Conservation (phyloP, 2,329 filamentous ascomycete species). For the Ilyonectria sp. region DNA sequence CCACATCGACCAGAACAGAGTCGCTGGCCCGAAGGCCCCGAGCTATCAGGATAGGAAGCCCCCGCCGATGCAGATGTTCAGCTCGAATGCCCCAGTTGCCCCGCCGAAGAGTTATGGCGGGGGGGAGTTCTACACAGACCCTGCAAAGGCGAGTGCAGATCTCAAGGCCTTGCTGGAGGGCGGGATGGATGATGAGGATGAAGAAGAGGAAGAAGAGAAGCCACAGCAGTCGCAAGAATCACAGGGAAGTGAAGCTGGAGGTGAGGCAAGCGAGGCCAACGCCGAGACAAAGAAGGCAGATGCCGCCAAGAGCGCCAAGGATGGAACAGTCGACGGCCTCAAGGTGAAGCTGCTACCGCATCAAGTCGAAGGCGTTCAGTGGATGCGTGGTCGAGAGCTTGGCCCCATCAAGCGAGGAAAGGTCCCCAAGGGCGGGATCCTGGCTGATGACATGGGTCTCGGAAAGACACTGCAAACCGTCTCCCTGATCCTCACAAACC, state of each 20-base stretch:
- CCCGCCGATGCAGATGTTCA: slow-evolving; percentile 64
- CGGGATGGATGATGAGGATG: slow-evolving; percentile 82
- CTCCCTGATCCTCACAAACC: slow-evolving; percentile 87
- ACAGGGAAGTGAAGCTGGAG: slow-evolving; percentile 42
- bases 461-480: slow-evolving; percentile 98
- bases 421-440: slow-evolving; percentile 91
- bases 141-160: slow-evolving; percentile 80
- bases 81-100: slow-evolving; percentile 52
- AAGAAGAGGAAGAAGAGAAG: slow-evolving; percentile 52
- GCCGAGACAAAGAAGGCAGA: slow-evolving; percentile 37
- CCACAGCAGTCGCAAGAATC: slow-evolving; percentile 18
- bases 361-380: slow-evolving; percentile 92
- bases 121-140: slow-evolving; percentile 77
- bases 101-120: slow-evolving; percentile 51
- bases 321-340: slow-evolving; percentile 79
- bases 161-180: slow-evolving; percentile 88
- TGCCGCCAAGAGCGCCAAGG: slow-evolving; percentile 55
- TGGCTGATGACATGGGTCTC: slow-evolving; percentile 97
- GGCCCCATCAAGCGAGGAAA: slow-evolving; percentile 86
- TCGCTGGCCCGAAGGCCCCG: slow-evolving; percentile 64
- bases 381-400: slow-evolving; percentile 95
- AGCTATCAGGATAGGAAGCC: slow-evolving; percentile 64
- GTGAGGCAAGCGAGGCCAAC: slow-evolving; percentile 25
- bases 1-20: slow-evolving; percentile 64
- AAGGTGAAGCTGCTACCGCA: slow-evolving; percentile 92